Evolutionary conservation across 2,329 filamentous ascomycete genomes (phyloP), one percentile per base, ranked within the genome.

Genomic region (Ploettnerulaceae sp.): DNA sequence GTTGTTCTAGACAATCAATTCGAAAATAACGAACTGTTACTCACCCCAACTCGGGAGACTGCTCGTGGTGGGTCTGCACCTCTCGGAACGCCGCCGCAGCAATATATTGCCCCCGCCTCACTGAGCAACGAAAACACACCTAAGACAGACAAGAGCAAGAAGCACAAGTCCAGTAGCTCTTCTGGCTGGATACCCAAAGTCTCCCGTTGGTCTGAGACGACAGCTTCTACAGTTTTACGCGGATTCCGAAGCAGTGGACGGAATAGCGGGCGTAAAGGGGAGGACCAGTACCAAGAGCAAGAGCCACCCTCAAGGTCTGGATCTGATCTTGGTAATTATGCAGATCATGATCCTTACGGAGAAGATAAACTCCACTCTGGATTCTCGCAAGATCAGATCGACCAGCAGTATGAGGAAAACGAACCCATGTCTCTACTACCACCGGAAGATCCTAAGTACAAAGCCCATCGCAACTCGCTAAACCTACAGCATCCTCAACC

Each of bases 181-280:
- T 88, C 86, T 0, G 73, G 77, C 41, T 82, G 80, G 73, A 86
- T 95, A 52, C 89, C 90, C 18, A 96, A 95, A 71, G 90, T 95
- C 53, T 97, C 93, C 5, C 81, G 93, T 33, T 98, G 93, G 93
- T 97, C 91, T 0, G 93, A 94, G 69, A 97, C 91, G 2, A 98
- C 93, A 0, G 79, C 90, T 3, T 95, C 89, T 0, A 95, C 89
- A 51, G 81, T 89, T 33, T 83, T 87, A 34, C 84, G 85, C 57
- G 85, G 84, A 31, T 85, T 90, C 64, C 80, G 84, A 31, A 80
- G 78, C 59, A 87, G 81, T 58, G 74, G 72, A 34, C 73, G 74
- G 37, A 71, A 68, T 17, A 73, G 72, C 62, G 72, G 73, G 69
- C 82, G 71, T 68, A 81, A 73, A 65, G 83, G 71, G 68, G 82